These are phyloP conservation scores for Scutellaria baicalensis DNA, from an alignment of 257 asterid species.

Conservation along the genomic window DNA sequence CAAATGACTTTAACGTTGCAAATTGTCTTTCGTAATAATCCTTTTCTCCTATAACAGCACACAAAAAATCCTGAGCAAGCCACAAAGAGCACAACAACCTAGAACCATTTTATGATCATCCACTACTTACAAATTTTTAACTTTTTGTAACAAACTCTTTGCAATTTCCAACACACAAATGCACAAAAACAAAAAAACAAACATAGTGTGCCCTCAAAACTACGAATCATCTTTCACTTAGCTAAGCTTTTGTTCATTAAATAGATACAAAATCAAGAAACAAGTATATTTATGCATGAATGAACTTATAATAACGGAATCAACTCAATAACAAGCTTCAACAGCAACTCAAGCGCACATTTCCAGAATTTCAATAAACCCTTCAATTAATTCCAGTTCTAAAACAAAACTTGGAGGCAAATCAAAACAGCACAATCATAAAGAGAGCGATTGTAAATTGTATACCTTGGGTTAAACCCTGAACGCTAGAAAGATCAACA, in stretches of 20 bases:
- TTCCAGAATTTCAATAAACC: background rate
- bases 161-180: background rate
- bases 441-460: background rate
- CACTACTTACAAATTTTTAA: background rate
- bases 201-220: no score
- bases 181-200: background rate
- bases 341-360: background rate
- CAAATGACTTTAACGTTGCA: conserved; percentile 70
- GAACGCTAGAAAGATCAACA: conserved; percentile 34
- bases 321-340: background rate
- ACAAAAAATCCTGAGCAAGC: background rate
- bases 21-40: conserved; percentile 78
- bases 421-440: background rate
- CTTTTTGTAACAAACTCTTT: background rate
- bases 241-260: background rate
- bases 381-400: background rate
- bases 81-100: background rate
- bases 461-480: conserved; percentile 51
- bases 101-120: background rate
- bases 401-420: background rate
- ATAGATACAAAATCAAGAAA: background rate
- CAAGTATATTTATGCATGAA: background rate
- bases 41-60: conserved; percentile 47
- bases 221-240: background rate
- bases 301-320: background rate